These are phyloP conservation scores for Euphrasia confusa DNA, from an alignment of 257 asterid genomes.

Conservation along the genomic window DNA sequence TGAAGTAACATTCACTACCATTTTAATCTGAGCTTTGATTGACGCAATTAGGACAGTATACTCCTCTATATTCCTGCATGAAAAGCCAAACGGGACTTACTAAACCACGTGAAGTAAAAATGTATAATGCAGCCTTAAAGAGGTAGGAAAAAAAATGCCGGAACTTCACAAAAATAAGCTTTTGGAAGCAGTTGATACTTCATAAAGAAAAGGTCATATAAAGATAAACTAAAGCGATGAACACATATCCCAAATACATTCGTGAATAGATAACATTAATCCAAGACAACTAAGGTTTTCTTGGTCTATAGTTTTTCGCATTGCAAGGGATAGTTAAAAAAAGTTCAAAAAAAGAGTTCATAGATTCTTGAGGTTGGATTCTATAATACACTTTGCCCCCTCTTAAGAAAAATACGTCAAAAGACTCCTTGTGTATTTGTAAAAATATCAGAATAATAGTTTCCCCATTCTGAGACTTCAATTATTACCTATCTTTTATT, in stretches of 20 bases:
- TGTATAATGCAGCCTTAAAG: neutral
- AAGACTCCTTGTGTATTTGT: neutral
- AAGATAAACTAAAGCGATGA: neutral
- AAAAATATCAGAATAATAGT: neutral
- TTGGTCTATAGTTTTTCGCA: neutral
- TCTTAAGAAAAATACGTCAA: neutral
- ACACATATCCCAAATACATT: neutral
- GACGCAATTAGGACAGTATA: slow-evolving; percentile 66
- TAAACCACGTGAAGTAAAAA: neutral
- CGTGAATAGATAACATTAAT: neutral
- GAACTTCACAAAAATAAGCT: neutral
- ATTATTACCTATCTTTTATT: neutral
- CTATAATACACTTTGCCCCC: too few relatives aligned
- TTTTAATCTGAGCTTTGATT: slow-evolving; percentile 74
- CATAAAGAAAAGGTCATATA: neutral
- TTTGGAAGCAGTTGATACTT: neutral
- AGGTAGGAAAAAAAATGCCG: neutral
- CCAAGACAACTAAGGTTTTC: neutral
- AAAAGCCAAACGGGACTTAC: neutral
- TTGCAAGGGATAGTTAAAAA: neutral
- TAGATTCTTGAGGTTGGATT: too few relatives aligned
- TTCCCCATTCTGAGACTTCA: neutral
- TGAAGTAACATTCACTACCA: slow-evolving; percentile 36
- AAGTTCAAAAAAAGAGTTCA: too few relatives aligned
- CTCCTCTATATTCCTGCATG: slow-evolving; percentile 71